These are phyloP conservation scores for Neonectria punicea DNA, from an alignment of 2,329 filamentous ascomycete species.

Conservation along the genomic window DNA sequence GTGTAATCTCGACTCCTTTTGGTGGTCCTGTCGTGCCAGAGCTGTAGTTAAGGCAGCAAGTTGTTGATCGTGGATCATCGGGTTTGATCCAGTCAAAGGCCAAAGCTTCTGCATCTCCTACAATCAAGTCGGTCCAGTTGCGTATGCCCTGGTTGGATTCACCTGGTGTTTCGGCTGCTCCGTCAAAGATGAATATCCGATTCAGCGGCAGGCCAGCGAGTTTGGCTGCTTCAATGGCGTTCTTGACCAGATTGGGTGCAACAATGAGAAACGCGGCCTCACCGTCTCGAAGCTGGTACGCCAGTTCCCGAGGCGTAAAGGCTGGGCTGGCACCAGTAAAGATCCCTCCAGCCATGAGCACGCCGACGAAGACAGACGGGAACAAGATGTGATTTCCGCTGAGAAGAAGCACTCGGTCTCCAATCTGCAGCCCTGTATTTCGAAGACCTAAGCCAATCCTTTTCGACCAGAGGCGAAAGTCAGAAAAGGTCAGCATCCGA, in stretches of 20 bases:
- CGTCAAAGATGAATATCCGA: constrained; percentile 76
- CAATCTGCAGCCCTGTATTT: constrained; percentile 69
- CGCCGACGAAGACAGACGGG: constrained; percentile 75
- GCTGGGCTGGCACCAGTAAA: constrained; percentile 81
- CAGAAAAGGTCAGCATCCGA: constrained; percentile 70
- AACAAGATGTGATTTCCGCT: constrained; percentile 81
- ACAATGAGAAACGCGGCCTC: constrained; percentile 74
- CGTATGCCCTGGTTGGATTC: constrained; percentile 2
- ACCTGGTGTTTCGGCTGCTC: constrained; percentile 41
- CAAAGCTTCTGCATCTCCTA: constrained; percentile 52
- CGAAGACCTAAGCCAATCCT: constrained; percentile 75
- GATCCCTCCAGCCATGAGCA: constrained; percentile 79
- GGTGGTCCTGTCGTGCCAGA: constrained; percentile 82
- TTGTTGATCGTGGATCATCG: constrained; percentile 59
- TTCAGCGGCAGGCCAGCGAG: constrained; percentile 63
- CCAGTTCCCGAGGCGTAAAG: constrained; percentile 75
- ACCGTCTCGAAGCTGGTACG: constrained; percentile 78
- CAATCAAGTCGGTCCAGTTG: constrained; percentile 73
- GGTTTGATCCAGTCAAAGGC: constrained; percentile 71
- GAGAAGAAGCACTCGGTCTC: constrained; percentile 78
- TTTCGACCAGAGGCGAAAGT: constrained; percentile 76
- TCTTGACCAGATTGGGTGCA: constrained; percentile 67
- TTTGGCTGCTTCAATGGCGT: constrained; percentile 72
- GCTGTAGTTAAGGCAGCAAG: constrained; percentile 80
- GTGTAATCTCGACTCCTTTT: constrained; percentile 84